Evolutionary conservation across 2,329 filamentous ascomycete species (phyloP).

Genomic region (Penicillium polonicum): DNA sequence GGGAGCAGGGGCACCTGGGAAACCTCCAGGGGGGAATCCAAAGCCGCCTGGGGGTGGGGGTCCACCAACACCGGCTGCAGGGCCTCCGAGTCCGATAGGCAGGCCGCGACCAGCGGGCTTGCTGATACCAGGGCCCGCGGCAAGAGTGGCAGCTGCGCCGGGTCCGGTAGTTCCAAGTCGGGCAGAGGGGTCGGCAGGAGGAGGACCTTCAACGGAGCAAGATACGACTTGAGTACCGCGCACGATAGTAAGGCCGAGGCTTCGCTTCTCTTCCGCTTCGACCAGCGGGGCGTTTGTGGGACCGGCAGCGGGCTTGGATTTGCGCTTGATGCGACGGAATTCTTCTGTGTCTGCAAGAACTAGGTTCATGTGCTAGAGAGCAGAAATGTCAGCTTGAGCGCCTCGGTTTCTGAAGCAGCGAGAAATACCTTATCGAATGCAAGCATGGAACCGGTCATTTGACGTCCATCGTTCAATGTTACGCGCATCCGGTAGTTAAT

Average conservation of each 20-base stretch:
- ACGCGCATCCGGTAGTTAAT: conserved; percentile 99
- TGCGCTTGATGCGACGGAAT: conserved; percentile 87
- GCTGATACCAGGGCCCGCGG: conserved; percentile 83
- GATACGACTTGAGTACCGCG: conserved; percentile 94
- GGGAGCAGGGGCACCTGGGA: conserved; percentile 52
- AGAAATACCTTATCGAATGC: conserved; percentile 86
- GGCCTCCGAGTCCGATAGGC: conserved; percentile 81
- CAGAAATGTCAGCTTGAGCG: conserved; percentile 6
- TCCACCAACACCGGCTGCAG: conserved; percentile 82
- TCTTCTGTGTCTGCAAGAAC: conserved; percentile 98
- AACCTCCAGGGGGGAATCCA: conserved; percentile 53
- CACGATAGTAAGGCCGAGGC: conserved; percentile 90
- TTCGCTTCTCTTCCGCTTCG: conserved; percentile 94
- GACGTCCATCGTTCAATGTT: conserved; percentile 88
- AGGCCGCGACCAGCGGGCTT: conserved; percentile 84
- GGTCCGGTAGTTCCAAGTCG: conserved; percentile 76
- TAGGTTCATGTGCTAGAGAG: conserved; percentile 89
- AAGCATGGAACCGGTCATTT: conserved; percentile 97
- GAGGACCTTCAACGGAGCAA: conserved; percentile 90
- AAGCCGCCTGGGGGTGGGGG: conserved; percentile 64
- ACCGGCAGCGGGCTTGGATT: conserved; percentile 65
- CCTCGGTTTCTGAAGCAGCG: conserved; percentile 10
- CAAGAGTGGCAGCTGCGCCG: conserved; percentile 65
- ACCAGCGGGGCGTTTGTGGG: conserved; percentile 64
- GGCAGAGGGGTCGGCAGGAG: conserved; percentile 87